Base-by-base conservation (phyloP, 108 stramenopile genomes). In the Pinguiococcus pyrenoidosus region DNA sequence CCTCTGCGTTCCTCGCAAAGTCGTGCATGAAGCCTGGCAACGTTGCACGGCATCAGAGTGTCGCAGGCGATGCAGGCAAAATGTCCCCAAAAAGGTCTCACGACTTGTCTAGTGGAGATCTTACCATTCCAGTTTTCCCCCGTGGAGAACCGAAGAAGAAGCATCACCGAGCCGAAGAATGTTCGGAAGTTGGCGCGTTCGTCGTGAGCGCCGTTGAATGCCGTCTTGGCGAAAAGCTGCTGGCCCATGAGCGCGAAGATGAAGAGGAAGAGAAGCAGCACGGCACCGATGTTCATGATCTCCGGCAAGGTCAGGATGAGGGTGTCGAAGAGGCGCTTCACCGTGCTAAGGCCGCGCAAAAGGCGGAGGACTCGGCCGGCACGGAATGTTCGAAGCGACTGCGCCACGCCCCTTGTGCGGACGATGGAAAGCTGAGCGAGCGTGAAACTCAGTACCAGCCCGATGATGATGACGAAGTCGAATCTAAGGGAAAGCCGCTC, bases 211-310 rank as follows among this genome's bases (percentile, higher is more conserved):
- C n/a, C n/a, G n/a, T n/a, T n/a, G n/a, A n/a, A n/a, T n/a, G n/a
- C n/a, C 44, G 4, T 4, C 45, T 33, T 56, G 1, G n/a, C n/a
- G 38, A 59, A 75, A 28, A 59, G 42, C 46, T 80, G 69, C 37
- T 76, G 52, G 0, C 77, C 75, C 45, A 72, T 43, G 25, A 80
- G 51, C 4, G 76, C 71, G 37, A 72, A 81, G 42, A 83, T 75
- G 55, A 71, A 77, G 50, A 78, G 69, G 12, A 80, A 34, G 13
- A 83, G 51, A 7, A 74, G 28, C 3, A 79, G 48, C 9, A 83
- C 53, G 12, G 49, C 51, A 0, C 72, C 75, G 20, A 83, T 73
- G 62, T 83, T 83, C 7, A 40, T 42, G 25, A 83, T 62, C 18
- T 53, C 39, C 14, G 78, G 78, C 7, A 83, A 34, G 3, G 66